These are phyloP conservation scores for Durio zibethinus DNA, from an alignment of 345 rosid species.

Conservation along the genomic window DNA sequence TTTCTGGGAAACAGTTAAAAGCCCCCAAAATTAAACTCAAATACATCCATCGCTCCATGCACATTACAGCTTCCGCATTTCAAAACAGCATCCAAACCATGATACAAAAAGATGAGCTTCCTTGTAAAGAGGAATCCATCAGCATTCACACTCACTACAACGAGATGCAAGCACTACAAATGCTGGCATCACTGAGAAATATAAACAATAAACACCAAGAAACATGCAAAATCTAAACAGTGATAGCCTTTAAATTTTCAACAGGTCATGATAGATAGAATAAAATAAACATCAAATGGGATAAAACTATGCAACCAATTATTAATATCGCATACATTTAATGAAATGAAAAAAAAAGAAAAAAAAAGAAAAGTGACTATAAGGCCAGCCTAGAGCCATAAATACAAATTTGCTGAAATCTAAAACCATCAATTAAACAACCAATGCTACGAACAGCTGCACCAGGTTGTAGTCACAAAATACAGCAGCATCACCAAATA, in stretches of 20 bases:
- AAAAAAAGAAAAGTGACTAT: background rate
- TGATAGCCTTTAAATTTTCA: background rate
- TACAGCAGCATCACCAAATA: background rate
- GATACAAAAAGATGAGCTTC: background rate
- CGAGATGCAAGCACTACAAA: background rate
- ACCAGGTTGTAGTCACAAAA: background rate
- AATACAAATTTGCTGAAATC: background rate
- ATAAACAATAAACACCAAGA: conserved; percentile 2
- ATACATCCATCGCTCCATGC: background rate
- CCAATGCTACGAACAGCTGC: background rate
- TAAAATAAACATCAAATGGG: background rate
- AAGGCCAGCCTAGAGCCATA: background rate
- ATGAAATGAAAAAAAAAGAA: background rate
- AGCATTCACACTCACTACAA: background rate
- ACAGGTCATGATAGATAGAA: background rate
- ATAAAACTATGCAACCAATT: background rate
- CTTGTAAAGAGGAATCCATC: background rate
- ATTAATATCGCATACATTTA: background rate
- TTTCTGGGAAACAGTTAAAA: background rate
- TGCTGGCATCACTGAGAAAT: background rate
- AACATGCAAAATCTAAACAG: background rate
- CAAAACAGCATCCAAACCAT: background rate
- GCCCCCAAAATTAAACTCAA: background rate
- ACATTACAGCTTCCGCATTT: background rate
- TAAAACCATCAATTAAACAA: too few species aligned